Conservation (phyloP, 2,329 filamentous ascomycete genomes). For the Zelopaecilomyces penicillatus region DNA sequence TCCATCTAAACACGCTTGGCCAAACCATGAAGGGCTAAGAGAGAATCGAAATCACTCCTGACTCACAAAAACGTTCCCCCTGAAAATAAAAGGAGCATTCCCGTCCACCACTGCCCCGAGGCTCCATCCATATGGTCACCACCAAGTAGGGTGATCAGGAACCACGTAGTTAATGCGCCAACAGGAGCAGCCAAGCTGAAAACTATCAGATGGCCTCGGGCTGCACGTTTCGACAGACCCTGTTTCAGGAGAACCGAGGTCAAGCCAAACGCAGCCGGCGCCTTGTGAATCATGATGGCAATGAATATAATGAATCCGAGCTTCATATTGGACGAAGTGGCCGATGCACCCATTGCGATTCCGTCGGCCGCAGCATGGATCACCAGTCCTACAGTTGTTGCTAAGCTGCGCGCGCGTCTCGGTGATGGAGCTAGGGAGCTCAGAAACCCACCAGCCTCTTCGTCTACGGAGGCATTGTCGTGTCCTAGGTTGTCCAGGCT, state of each 20-base stretch:
- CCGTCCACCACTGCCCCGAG: conserved; percentile 76
- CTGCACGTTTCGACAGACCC: conserved; percentile 77
- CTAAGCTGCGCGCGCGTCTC: conserved; percentile 54
- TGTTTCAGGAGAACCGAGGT: conserved; percentile 87
- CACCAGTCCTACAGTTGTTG: conserved; percentile 89
- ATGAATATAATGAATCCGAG: conserved; percentile 88
- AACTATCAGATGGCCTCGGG: conserved; percentile 74
- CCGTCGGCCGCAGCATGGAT: conserved; percentile 94
- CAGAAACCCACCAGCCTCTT: conserved; percentile 50
- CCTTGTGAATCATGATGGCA: conserved; percentile 96
- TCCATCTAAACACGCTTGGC: neutral
- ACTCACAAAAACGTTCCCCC: conserved; percentile 90
- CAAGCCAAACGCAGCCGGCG: conserved; percentile 87
- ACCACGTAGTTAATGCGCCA: conserved; percentile 76
- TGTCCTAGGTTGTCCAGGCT: conserved; percentile 73
- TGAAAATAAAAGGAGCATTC: conserved; percentile 88
- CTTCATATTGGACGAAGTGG: conserved; percentile 61
- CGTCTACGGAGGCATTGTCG: conserved; percentile 40
- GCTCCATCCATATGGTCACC: conserved; percentile 51
- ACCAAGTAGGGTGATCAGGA: conserved; percentile 66
- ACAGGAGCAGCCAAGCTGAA: conserved; percentile 87
- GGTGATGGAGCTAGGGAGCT: conserved; percentile 49
- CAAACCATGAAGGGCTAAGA: neutral
- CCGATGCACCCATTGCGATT: conserved; percentile 89
- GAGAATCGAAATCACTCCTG: neutral